Evolutionary conservation across 2,329 filamentous ascomycete species (phyloP).

Genomic region (Dendrostoma leiphaemia): DNA sequence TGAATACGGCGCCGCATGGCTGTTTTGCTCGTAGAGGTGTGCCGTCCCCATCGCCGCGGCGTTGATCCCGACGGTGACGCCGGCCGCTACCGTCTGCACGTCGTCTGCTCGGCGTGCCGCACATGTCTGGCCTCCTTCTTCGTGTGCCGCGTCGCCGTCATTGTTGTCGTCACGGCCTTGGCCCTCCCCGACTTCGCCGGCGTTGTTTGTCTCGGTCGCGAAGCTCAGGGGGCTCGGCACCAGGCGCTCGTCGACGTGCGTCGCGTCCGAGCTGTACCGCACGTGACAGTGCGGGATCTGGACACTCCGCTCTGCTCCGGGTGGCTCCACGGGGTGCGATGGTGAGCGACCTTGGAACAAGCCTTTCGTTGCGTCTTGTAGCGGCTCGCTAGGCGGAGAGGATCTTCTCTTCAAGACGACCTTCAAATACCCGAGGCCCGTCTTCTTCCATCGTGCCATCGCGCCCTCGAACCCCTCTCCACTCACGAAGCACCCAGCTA

Average conservation of each 20-base stretch:
- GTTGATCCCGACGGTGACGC: constrained; percentile 55
- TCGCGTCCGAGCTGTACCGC: constrained; percentile 8
- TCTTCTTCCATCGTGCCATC: neutral
- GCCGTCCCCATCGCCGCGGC: constrained; percentile 60
- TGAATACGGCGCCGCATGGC: constrained; percentile 53
- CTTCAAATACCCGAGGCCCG: neutral
- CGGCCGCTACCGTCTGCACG: constrained; percentile 44
- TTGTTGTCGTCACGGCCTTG: no score
- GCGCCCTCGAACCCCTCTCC: neutral
- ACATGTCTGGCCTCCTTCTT: no score
- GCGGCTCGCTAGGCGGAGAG: no score
- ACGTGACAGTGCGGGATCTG: neutral
- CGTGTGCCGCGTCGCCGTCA: no score
- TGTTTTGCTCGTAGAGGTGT: constrained; percentile 53
- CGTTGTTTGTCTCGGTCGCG: neutral
- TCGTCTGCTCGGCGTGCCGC: constrained; percentile 23
- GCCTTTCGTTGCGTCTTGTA: no score
- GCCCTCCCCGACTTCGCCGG: neutral
- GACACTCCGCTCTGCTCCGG: no score
- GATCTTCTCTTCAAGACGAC: neutral
- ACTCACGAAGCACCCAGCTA: constrained; percentile 29
- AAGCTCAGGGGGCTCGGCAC: neutral
- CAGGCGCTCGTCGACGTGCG: neutral
- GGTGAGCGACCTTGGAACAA: no score
- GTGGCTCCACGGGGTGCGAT: no score